Evolutionary conservation across 805 yeast genomes (phyloP).

Genomic region (Tetrapisispora taiwanensis): DNA sequence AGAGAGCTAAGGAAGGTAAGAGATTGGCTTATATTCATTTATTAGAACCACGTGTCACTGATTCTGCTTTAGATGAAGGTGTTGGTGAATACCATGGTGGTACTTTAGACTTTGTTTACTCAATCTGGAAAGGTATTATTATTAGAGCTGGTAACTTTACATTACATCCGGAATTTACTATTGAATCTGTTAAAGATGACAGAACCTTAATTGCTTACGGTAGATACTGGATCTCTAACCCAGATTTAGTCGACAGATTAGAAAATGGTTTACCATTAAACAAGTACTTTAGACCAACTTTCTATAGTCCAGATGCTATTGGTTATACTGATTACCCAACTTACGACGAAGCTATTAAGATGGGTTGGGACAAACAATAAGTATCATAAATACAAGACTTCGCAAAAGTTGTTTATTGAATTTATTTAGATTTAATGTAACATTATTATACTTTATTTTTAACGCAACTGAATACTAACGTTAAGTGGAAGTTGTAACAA

Average conservation of each 20-base stretch:
- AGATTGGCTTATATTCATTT: constrained; percentile 32
- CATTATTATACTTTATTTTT: too few relatives aligned
- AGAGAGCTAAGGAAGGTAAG: constrained; percentile 27
- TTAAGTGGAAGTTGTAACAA: too few relatives aligned
- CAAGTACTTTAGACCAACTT: constrained; percentile 39
- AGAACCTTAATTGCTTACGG: constrained; percentile 38
- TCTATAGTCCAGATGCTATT: constrained; percentile 30
- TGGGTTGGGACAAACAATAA: neutral
- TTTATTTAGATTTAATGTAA: too few relatives aligned
- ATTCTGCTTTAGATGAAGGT: constrained; percentile 18
- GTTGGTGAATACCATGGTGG: constrained; percentile 24
- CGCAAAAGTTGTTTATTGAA: too few relatives aligned
- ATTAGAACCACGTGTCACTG: constrained; percentile 33
- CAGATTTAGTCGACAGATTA: constrained; percentile 40
- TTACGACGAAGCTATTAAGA: constrained; percentile 17
- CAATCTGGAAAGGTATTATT: constrained; percentile 37
- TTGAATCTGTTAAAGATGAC: constrained; percentile 26
- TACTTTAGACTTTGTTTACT: constrained; percentile 30
- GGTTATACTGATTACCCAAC: constrained; percentile 38
- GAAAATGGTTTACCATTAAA: constrained; percentile 32
- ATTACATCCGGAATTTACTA: constrained; percentile 19
- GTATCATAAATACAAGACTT: too few relatives aligned
- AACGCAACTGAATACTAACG: too few relatives aligned
- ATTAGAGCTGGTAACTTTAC: constrained; percentile 33
- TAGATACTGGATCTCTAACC: constrained; percentile 43